Evolutionary conservation across 805 yeast species (phyloP), one percentile per base, ranked within the genome.

Genomic region (Metschnikowia peoriensis): DNA sequence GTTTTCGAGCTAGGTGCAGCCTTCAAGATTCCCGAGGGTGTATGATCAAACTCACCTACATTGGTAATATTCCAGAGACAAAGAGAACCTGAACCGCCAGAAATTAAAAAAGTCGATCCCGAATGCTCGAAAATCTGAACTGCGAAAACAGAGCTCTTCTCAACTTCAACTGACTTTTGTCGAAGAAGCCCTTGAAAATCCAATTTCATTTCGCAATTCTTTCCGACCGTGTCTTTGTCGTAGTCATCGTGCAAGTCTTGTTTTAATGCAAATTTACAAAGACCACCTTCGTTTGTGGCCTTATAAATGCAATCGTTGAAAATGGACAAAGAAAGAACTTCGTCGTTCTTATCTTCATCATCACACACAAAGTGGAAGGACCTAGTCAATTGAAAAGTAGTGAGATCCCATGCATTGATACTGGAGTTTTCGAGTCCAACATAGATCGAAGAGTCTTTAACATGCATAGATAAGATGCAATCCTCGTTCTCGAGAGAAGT

Each of bases 341-440:
- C 73, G 40, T 58, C 71, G 47, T 54, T 47, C 44, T 45, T 37
- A 35, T 55, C 46, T 17, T 41, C 50, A 32, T 52, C 55, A 17
- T 51, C 55, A 16, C 59, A 51, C 2, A 46, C 48, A 47, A 70
- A 69, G 34, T 63, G 67, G 56, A 75, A 76, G 0, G 81, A 72
- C 38, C 81, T 68, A 38, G 81, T 77, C 54, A 85, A 70, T 65
- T 93, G 98, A 49, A 79, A 78, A 0, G 98, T 91, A 45, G 86
- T 84, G 45, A 93, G 71, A 61, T 94, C 98, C 90, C 97, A 88
- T 6, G 89, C 83, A 51, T 85, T 83, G n/a, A 93, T 78, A 28
- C 76, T 73, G 9, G 97, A 94, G 52, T 82, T 82, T 10, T 85
- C 79, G 29, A 90, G 69, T 0, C 98, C 98, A 63, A 93, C 89